Conservation (phyloP, 176 grass and related monocot species). For the Phragmites australis region DNA sequence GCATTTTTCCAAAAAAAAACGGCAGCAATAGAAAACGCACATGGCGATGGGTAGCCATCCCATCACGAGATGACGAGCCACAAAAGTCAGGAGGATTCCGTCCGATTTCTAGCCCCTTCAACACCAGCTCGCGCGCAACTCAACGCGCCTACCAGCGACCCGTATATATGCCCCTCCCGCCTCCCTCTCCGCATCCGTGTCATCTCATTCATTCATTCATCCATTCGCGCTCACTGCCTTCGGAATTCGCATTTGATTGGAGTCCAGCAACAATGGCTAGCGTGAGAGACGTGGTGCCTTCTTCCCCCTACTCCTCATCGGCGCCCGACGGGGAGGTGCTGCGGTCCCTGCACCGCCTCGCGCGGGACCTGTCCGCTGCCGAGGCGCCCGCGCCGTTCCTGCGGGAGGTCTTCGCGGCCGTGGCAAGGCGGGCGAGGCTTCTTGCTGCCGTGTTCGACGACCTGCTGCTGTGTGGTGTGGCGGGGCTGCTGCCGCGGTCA, state of each 20-base stretch:
- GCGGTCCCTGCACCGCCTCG: conserved; percentile 67
- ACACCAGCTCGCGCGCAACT: conserved; percentile 52
- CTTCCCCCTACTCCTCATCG: conserved; percentile 44
- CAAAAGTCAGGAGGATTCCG: conserved; percentile 36
- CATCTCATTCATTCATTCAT: background rate
- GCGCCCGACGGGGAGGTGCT: conserved; percentile 60
- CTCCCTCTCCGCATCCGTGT: background rate
- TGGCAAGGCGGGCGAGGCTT: conserved; percentile 52
- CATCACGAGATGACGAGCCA: background rate
- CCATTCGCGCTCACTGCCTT: background rate
- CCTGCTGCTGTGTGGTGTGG: conserved; percentile 16
- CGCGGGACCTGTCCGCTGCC: conserved; percentile 55
- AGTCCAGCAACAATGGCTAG: background rate
- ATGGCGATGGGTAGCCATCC: background rate
- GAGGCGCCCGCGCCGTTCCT: conserved; percentile 55
- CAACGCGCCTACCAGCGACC: conserved; percentile 46
- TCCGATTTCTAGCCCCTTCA: conserved; percentile 36
- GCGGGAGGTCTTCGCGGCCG: conserved; percentile 42
- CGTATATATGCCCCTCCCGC: conserved; percentile 11
- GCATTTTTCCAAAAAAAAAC: no score
- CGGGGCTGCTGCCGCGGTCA: conserved; percentile 36
- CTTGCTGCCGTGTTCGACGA: conserved; percentile 75
- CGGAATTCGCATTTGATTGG: background rate
- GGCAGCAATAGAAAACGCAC: background rate
- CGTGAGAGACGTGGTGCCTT: conserved; percentile 20